Evolutionary conservation across 371 early-diverging fungal genomes (phyloP), one percentile per base, ranked within the genome.

Genomic region (Mortierella polycephala): DNA sequence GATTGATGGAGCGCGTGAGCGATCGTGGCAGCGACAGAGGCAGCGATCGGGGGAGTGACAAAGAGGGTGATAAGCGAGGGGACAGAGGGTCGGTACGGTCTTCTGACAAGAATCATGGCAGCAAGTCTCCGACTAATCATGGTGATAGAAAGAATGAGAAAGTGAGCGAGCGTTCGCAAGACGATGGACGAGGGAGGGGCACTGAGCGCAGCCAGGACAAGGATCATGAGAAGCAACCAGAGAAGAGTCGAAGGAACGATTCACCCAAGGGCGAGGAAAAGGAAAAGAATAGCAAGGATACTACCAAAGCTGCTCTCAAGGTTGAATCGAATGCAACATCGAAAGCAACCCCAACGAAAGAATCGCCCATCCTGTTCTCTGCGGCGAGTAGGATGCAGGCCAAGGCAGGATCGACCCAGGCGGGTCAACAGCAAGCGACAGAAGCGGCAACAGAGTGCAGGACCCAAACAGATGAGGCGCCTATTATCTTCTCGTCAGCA

Each of bases 401-500:
- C n/a, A 64, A 65, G 46, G 18, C 60, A 12, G 62, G 44, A 4
- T 54, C 56, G 8, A 6, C 61, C 0, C 69, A 56, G 2, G 8
- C 62, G 39, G 13, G 8, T 8, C 61, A 60, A 21, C 64, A 68
- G 23, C 68, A 54, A 20, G 16, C 54, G 6, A 41, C 44, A 8
- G n/a, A 41, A 41, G 46, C 12, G 20, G 14, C 8, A 21, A 16
- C 14, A 37, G 57, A 51, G 14, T 20, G 55, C 0, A 16, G 30
- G 16, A 6, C 50, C 0, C 45, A 37, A 37, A 49, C 42, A 1
- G 49, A 60, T 23, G 64, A 76, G 0, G 67, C 62, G 7, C 76
- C 76, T n/a, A 71, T 76, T 55, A 47, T 79, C 16, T 79, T 73
- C 40, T 72, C 80, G 10, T 55, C 69, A 5, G 70, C 69, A 6